These are phyloP conservation scores for Pyricularia sp. DNA, from an alignment of 2,329 filamentous ascomycete genomes.

Conservation along the genomic window DNA sequence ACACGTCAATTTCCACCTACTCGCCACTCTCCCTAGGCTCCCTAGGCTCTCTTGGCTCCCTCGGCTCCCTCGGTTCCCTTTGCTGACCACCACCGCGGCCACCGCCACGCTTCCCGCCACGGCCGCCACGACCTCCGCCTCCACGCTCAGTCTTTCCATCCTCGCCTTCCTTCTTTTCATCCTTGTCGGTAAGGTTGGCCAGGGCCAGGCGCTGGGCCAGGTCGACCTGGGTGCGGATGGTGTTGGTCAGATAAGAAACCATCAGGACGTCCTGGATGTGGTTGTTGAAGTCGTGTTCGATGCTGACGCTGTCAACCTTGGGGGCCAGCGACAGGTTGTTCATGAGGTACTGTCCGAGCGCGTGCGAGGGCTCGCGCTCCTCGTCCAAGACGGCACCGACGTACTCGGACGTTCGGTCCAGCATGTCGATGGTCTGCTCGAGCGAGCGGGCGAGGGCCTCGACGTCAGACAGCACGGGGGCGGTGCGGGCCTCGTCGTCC, in stretches of 20 bases:
- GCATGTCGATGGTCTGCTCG: slow-evolving; percentile 75
- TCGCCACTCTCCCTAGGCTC: slow-evolving; percentile 28
- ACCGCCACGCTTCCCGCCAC: slow-evolving; percentile 16
- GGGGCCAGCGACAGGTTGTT: slow-evolving; percentile 85
- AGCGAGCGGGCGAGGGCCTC: slow-evolving; percentile 77
- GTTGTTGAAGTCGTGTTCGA: slow-evolving; percentile 99
- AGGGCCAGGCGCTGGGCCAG: slow-evolving; percentile 88
- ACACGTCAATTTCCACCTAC: slow-evolving; percentile 9
- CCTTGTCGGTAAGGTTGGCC: slow-evolving; percentile 47
- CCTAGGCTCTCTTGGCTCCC: slow-evolving; percentile 32
- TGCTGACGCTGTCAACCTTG: slow-evolving; percentile 81
- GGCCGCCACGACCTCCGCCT: slow-evolving; percentile 29
- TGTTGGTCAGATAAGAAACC: slow-evolving; percentile 96
- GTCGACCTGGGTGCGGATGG: slow-evolving; percentile 97
- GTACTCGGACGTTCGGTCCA: slow-evolving; percentile 85
- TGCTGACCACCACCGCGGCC: slow-evolving; percentile 36
- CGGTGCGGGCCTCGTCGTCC: slow-evolving; percentile 60
- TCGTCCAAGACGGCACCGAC: slow-evolving; percentile 91
- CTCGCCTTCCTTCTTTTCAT: slow-evolving; percentile 23
- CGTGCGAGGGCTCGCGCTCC: slow-evolving; percentile 77
- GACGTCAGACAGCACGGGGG: slow-evolving; percentile 71
- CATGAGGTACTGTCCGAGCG: slow-evolving; percentile 88
- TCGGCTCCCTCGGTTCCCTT: slow-evolving; percentile 34
- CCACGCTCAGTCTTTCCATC: slow-evolving; percentile 30
- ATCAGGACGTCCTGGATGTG: slow-evolving; percentile 98